These are phyloP conservation scores for Talaromyces amestolkiae DNA, from an alignment of 2,329 filamentous ascomycete species.

Conservation along the genomic window DNA sequence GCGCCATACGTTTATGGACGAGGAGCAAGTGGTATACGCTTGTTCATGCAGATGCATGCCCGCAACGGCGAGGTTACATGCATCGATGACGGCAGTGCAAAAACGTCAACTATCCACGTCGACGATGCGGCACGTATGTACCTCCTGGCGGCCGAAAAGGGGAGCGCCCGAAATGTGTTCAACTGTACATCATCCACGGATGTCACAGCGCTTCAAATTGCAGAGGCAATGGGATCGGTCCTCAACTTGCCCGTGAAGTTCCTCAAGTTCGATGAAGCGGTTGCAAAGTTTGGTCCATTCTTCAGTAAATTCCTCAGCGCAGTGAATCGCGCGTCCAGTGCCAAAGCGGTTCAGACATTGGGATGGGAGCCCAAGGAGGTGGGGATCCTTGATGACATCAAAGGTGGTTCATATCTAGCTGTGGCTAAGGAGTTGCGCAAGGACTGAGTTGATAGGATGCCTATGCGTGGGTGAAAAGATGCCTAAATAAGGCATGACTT, in stretches of 20 bases:
- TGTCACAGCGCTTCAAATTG: conserved; percentile 34
- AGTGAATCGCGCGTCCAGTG: conserved; percentile 36
- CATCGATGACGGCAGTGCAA: conserved; percentile 31
- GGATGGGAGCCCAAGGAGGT: conserved; percentile 36
- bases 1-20: conserved; percentile 48
- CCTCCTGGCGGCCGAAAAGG: conserved; percentile 36
- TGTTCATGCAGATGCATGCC: conserved; percentile 34
- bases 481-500: background rate
- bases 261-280: conserved; percentile 29
- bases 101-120: conserved; percentile 40
- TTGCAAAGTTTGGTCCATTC: conserved; percentile 29
- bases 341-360: conserved; percentile 40
- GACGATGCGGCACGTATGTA: conserved; percentile 46
- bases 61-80: conserved; percentile 30
- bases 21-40: conserved; percentile 23
- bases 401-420: background rate
- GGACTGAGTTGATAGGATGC: background rate
- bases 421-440: background rate
- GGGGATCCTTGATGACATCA: conserved; percentile 1
- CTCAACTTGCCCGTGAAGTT: conserved; percentile 27
- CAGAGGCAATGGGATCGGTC: conserved; percentile 29
- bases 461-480: background rate
- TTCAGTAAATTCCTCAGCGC: conserved; percentile 35
- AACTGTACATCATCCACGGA: conserved; percentile 34
- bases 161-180: conserved; percentile 35